phyloP scores from a whole-genome alignment of 1,284 basidiomycete species.

The Cystobasidiaceae sp. region DNA sequence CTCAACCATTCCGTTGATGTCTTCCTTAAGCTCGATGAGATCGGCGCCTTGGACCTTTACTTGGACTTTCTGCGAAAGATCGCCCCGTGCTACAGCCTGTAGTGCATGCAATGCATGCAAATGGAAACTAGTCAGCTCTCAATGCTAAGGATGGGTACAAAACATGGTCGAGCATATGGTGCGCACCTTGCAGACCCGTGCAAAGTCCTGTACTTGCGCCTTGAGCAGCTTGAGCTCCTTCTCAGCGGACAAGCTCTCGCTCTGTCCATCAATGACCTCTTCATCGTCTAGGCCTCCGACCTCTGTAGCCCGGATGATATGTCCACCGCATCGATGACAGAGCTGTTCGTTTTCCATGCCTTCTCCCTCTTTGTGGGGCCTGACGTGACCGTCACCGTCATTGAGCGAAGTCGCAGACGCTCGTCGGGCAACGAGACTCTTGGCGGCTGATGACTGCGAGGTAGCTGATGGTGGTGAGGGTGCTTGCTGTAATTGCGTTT shows the following conservation, averaged over 20 bases:
- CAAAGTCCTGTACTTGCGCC: constrained; percentile 83
- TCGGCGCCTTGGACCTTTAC: constrained; percentile 93
- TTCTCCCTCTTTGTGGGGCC: constrained; percentile 1
- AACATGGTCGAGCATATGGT: not conserved
- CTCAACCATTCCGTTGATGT: constrained; percentile 83
- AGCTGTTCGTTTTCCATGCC: constrained; percentile 1
- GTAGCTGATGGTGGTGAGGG: not conserved
- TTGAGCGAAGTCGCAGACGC: not conserved
- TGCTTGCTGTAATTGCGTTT: not conserved
- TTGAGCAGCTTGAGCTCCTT: constrained; percentile 77
- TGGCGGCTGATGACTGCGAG: not conserved
- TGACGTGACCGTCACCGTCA: not conserved
- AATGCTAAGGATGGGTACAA: not conserved
- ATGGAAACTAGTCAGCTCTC: not conserved
- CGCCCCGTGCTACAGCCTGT: constrained; percentile 81
- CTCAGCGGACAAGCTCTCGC: constrained; percentile 52
- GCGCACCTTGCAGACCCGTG: constrained; percentile 73
- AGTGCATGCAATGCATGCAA: not conserved
- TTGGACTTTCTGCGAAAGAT: constrained; percentile 92
- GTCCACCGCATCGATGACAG: constrained; percentile 4
- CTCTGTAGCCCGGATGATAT: not conserved
- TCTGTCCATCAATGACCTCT: constrained; percentile 52
- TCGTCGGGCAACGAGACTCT: not conserved
- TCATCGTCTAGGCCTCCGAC: constrained; percentile 58
- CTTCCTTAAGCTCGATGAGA: constrained; percentile 96